Conservation (phyloP, 176 grass and related monocot species). For the Hsuehochloa calcarea region DNA sequence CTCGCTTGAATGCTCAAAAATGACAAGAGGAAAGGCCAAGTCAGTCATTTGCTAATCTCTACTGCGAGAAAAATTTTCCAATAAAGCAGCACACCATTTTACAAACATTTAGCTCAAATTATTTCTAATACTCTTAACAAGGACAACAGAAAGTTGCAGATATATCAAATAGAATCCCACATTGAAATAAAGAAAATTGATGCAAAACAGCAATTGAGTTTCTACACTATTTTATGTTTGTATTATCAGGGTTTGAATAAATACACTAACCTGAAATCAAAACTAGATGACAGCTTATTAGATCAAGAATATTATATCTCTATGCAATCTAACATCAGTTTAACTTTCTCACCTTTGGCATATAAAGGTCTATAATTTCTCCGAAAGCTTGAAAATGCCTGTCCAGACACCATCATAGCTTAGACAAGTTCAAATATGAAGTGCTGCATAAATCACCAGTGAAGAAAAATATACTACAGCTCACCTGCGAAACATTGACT, state of each 20-base stretch:
- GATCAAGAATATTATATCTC: background rate
- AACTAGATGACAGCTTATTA: background rate
- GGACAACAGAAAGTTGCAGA: background rate
- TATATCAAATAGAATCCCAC: background rate
- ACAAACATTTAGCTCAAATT: background rate
- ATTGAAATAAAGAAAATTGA: background rate
- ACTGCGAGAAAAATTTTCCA: background rate
- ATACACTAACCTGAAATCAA: background rate
- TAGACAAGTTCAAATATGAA: slow-evolving; percentile 21
- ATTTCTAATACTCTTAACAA: background rate
- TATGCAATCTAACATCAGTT: background rate
- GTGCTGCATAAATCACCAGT: background rate
- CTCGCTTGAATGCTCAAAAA: background rate
- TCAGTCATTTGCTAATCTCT: background rate
- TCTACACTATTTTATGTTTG: background rate
- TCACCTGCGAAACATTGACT: slow-evolving; percentile 76
- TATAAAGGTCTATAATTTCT: slow-evolving; percentile 77
- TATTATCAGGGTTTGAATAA: background rate
- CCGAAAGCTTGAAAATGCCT: slow-evolving; percentile 83
- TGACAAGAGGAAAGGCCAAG: background rate
- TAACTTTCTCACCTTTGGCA: slow-evolving; percentile 70
- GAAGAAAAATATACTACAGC: background rate
- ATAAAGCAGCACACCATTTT: background rate
- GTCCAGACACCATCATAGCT: slow-evolving; percentile 25
- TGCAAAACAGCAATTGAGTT: background rate